Evolutionary conservation across 2,329 filamentous ascomycete genomes (phyloP), one percentile per base, ranked within the genome.

Genomic region (Microcera coccophila): DNA sequence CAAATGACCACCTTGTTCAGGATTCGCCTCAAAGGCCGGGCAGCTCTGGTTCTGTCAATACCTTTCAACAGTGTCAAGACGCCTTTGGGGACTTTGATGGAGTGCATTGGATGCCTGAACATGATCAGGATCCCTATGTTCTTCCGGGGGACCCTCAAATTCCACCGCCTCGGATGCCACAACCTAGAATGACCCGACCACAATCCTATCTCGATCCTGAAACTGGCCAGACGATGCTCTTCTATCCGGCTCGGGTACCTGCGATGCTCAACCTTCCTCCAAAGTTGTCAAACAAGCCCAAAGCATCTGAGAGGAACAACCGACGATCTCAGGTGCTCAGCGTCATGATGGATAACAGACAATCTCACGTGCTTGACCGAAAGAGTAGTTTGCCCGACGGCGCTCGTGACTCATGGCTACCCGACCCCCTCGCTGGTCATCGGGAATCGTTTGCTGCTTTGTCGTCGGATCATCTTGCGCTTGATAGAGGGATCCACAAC

Each of bases 161-260:
- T 18, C 38, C 45, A 14, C 61, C 50, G 35, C 62, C 48, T 21
- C 62, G 44, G 21, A 56, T 54, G 26, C 48, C 52, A 3, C 49
- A 60, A 12, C 38, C 47, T 11, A 39, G 37, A 15, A 60, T 62
- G 50, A 60, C 65, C 3, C 65, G 68, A 15, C 74, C 79, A 10
- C 73, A 77, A 48, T 81, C 81, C 1, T 84, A 82, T 61, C 67
- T 79, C 57, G 74, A 83, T 58, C 79, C 80, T 2, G 71, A 75
- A 19, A 84, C 84, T 2, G 84, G 81, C 4, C 81, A 91, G 52
- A 74, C 83, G 54, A 95, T 97, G 87, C 81, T 95, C 9, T 97
- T 85, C 66, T 98, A 98, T 63, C 93, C 93, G 12, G 93, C 93
- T 3, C 90, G 89, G 1, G 93, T 98, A 3, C 93, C 93, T 3